phyloP scores from a whole-genome alignment of 768 basidiomycete genomes.

The Strobilomyces echinocephalus region DNA sequence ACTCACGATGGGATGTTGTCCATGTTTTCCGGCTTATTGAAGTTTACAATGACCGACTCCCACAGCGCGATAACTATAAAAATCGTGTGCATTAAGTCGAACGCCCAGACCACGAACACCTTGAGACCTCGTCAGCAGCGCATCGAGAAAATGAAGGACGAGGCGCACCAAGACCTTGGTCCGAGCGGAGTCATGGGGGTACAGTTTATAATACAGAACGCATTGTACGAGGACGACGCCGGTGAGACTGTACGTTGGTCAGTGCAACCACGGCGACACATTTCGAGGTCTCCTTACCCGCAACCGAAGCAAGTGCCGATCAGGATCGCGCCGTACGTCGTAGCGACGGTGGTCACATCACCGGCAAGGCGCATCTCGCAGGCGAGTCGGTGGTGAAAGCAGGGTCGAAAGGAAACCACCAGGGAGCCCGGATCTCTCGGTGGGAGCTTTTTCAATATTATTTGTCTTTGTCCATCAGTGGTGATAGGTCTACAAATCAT shows the following conservation, averaged over 20 bases:
- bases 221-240: constrained; percentile 31
- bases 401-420: neutral
- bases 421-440: neutral
- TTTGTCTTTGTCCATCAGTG: constrained; percentile 27
- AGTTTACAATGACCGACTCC: constrained; percentile 27
- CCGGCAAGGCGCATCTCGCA: constrained; percentile 19
- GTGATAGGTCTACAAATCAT: constrained; percentile 8
- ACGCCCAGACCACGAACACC: constrained; percentile 27
- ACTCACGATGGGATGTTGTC: constrained; percentile 30
- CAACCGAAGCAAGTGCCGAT: constrained; percentile 29
- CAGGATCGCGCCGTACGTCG: constrained; percentile 28
- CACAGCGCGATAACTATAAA: constrained; percentile 24
- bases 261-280: neutral
- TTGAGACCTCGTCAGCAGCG: neutral
- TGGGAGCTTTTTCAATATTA: constrained; percentile 22
- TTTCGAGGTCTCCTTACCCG: constrained; percentile 12
- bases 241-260: constrained; percentile 21
- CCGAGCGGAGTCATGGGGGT: constrained; percentile 23
- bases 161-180: constrained; percentile 26
- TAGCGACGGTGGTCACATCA: constrained; percentile 29
- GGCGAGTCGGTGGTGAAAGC: neutral
- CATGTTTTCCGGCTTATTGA: constrained; percentile 22
- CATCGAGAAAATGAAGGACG: neutral
- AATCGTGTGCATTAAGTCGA: constrained; percentile 28
- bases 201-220: constrained; percentile 30